These are phyloP conservation scores for Hemerocallis citrina DNA, from an alignment of 106 monocot genomes.

Conservation along the genomic window DNA sequence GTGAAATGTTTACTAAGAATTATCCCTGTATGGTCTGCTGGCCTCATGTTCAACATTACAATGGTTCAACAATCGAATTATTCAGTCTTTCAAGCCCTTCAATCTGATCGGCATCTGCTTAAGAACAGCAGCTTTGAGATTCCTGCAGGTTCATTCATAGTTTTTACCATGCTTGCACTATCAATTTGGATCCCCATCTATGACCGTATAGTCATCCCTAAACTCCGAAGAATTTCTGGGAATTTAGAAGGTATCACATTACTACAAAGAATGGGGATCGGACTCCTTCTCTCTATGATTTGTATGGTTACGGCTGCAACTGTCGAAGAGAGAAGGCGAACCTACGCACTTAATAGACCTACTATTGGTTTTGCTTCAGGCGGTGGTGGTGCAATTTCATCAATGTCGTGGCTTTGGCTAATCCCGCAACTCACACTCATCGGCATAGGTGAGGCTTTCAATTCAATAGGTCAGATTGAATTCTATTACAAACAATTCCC, in stretches of 20 bases:
- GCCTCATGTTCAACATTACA: no score
- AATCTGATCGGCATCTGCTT: no score
- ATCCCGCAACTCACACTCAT: slow-evolving; percentile 31
- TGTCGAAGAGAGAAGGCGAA: slow-evolving; percentile 23
- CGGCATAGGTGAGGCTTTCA: slow-evolving; percentile 42
- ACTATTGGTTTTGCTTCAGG: slow-evolving; percentile 6
- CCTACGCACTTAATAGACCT: background rate
- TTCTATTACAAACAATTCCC: no score
- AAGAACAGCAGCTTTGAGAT: no score
- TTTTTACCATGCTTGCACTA: slow-evolving; percentile 37
- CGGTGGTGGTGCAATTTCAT: no score
- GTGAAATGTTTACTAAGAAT: slow-evolving; percentile 38
- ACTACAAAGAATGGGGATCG: no score
- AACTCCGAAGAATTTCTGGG: slow-evolving; percentile 11
- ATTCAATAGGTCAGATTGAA: slow-evolving; percentile 33
- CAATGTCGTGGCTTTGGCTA: slow-evolving; percentile 35
- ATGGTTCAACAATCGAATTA: no score
- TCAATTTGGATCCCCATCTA: slow-evolving; percentile 49
- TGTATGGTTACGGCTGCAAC: slow-evolving; percentile 24
- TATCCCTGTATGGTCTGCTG: no score
- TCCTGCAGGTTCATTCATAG: slow-evolving; percentile 34
- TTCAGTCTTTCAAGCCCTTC: no score
- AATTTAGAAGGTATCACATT: slow-evolving; percentile 24
- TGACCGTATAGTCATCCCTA: slow-evolving; percentile 30
- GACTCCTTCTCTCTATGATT: slow-evolving; percentile 26